phyloP scores from a whole-genome alignment of 257 asterid genomes.

The Oldenlandia corymbosa region DNA sequence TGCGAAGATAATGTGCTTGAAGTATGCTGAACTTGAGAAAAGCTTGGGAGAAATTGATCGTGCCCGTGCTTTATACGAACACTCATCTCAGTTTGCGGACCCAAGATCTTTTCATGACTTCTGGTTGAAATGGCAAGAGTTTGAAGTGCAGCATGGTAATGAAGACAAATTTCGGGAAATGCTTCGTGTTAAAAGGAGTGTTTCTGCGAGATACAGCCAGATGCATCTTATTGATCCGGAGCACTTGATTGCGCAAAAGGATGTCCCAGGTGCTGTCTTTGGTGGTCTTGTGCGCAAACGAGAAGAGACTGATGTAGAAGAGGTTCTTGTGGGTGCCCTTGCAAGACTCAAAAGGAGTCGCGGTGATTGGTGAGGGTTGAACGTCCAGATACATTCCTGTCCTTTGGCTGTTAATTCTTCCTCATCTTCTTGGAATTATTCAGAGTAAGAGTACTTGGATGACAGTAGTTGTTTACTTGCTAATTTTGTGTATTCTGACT shows the following conservation, averaged over 20 bases:
- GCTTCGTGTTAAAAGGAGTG: slow-evolving; percentile 78
- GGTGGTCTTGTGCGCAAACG: slow-evolving; percentile 82
- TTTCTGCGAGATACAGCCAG: slow-evolving; percentile 83
- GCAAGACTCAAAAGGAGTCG: slow-evolving; percentile 72
- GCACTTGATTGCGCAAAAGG: slow-evolving; percentile 76
- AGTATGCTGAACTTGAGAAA: slow-evolving; percentile 90
- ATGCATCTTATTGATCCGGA: slow-evolving; percentile 80
- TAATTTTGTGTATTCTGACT: too few species aligned
- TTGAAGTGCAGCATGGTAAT: slow-evolving; percentile 90
- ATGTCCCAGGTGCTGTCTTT: slow-evolving; percentile 73
- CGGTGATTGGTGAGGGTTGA: slow-evolving; percentile 20
- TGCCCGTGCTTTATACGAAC: slow-evolving; percentile 67
- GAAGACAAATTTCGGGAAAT: slow-evolving; percentile 91
- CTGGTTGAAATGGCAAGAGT: slow-evolving; percentile 94
- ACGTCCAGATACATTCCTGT: too few species aligned
- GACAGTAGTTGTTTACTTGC: too few species aligned
- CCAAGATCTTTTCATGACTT: slow-evolving; percentile 78
- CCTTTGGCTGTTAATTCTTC: too few species aligned
- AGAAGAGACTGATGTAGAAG: slow-evolving; percentile 32
- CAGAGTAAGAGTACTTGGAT: too few species aligned
- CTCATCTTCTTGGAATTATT: not conserved
- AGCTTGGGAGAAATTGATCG: slow-evolving; percentile 92
- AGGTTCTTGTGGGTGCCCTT: slow-evolving; percentile 67
- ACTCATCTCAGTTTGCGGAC: slow-evolving; percentile 84
- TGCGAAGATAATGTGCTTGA: slow-evolving; percentile 70